A percentile compares a stretch with the other conserved stretches of the same genome.
Conservation (phyloP, 441 rosid genomes). For the Francoa sonchifolia region DNA sequence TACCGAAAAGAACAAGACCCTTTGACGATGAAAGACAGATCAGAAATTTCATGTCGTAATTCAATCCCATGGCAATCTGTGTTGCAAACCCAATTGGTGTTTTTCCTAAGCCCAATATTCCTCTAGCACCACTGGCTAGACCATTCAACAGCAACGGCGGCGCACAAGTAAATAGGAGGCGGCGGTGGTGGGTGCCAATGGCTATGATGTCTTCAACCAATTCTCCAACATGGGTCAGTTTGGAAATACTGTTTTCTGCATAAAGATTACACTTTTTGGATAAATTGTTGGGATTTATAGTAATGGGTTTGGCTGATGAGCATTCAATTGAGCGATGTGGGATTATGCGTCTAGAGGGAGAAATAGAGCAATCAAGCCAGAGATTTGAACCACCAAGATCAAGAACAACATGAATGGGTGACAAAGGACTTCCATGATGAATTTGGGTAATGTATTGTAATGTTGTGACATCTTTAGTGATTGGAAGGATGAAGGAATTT, state of each 20-base stretch:
- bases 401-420: slow-evolving; percentile 29
- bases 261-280: slow-evolving; percentile 26
- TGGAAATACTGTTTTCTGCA: slow-evolving; percentile 18
- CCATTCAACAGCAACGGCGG: slow-evolving; percentile 26
- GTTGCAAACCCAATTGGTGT: slow-evolving; percentile 37
- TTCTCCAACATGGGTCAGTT: slow-evolving; percentile 23
- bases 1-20: slow-evolving; percentile 26
- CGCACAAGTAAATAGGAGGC: slow-evolving; percentile 32
- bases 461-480: slow-evolving; percentile 34
- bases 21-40: slow-evolving; percentile 30
- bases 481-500: slow-evolving; percentile 23
- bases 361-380: slow-evolving; percentile 34
- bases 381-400: slow-evolving; percentile 40
- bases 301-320: slow-evolving; percentile 16
- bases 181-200: slow-evolving; percentile 14
- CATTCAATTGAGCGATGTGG: slow-evolving; percentile 47
- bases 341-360: slow-evolving; percentile 19
- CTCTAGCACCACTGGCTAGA: slow-evolving; percentile 30
- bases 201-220: slow-evolving; percentile 34
- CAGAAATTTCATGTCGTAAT: slow-evolving; percentile 20
- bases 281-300: too few species aligned
- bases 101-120: slow-evolving; percentile 44
- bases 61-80: slow-evolving; percentile 25
- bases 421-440: slow-evolving; percentile 20
- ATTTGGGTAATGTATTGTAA: slow-evolving; percentile 46